Percentiles rank a stretch among this genome's conserved stretches.
phyloP scores from a whole-genome alignment of 192 early-diverging fungal genomes.

The Phlyctochytrium arcticum region DNA sequence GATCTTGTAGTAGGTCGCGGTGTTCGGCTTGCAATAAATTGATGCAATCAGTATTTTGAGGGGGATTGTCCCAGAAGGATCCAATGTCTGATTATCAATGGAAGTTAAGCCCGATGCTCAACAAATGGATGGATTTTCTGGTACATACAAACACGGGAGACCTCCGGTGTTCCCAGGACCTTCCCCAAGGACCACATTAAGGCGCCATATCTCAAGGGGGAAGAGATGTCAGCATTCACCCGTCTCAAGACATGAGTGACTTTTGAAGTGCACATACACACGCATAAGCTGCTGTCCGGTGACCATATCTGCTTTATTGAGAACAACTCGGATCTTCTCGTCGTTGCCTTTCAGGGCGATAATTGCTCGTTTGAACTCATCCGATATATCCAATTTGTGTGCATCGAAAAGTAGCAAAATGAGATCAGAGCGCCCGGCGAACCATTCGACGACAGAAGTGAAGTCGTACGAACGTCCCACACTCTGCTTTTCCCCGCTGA shows the following conservation, averaged over 20 bases:
- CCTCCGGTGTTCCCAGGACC: slow-evolving; percentile 84
- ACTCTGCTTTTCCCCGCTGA: slow-evolving; percentile 81
- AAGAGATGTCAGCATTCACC: too few species aligned
- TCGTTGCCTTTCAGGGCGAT: slow-evolving; percentile 74
- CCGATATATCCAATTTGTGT: slow-evolving; percentile 84
- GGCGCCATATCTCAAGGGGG: slow-evolving; percentile 73
- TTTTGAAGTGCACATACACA: slow-evolving; percentile 67
- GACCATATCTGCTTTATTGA: slow-evolving; percentile 89
- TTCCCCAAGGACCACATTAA: slow-evolving; percentile 92
- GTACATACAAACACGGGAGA: slow-evolving; percentile 75
- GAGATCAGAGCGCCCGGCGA: slow-evolving; percentile 76
- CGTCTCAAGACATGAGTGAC: too few species aligned
- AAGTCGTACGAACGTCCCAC: slow-evolving; percentile 81
- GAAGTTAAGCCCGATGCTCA: background rate
- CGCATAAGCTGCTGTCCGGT: slow-evolving; percentile 83
- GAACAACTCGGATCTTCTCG: slow-evolving; percentile 78
- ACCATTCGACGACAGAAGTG: slow-evolving; percentile 77
- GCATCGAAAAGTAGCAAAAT: slow-evolving; percentile 87
- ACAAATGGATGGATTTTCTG: background rate
- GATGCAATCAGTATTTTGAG: slow-evolving; percentile 67
- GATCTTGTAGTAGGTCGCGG: slow-evolving; percentile 68
- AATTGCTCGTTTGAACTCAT: slow-evolving; percentile 84
- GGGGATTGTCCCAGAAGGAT: slow-evolving; percentile 74
- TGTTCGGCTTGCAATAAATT: slow-evolving; percentile 71
- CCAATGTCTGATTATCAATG: slow-evolving; percentile 24